Conservation (phyloP, 2,329 filamentous ascomycete genomes). For the Cercospora sp. region DNA sequence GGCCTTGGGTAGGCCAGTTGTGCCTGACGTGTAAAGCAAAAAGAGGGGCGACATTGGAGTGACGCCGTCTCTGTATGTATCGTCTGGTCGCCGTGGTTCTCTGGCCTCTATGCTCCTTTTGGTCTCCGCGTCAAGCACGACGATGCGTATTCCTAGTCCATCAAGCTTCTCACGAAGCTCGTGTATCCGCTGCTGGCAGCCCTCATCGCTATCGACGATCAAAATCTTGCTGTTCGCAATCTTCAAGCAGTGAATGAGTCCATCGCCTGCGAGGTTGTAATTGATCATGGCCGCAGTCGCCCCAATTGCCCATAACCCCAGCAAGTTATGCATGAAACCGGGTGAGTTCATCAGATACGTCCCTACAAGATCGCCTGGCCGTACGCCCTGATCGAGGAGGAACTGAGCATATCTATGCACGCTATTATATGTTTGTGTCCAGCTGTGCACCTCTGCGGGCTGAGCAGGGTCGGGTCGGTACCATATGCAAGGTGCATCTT, state of each 20-base stretch:
- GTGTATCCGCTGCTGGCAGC: slow-evolving; percentile 59
- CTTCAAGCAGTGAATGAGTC: slow-evolving; percentile 41
- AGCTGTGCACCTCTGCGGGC: slow-evolving; percentile 52
- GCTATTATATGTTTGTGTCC: slow-evolving; percentile 56
- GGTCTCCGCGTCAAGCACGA: slow-evolving; percentile 54
- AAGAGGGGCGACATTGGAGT: slow-evolving; percentile 58
- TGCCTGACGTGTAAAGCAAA: slow-evolving; percentile 74
- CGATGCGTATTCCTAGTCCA: slow-evolving; percentile 58
- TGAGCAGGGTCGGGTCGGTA: slow-evolving; percentile 55
- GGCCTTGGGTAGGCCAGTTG: slow-evolving; percentile 74
- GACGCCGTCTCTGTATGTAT: slow-evolving; percentile 57
- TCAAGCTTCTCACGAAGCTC: slow-evolving; percentile 51
- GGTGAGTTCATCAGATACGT: slow-evolving; percentile 41
- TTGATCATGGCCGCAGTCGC: slow-evolving; percentile 40
- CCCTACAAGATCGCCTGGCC: slow-evolving; percentile 38
- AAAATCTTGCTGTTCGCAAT: slow-evolving; percentile 44
- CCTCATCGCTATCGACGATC: slow-evolving; percentile 50
- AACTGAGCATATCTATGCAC: slow-evolving; percentile 63
- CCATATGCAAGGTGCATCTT: slow-evolving; percentile 62
- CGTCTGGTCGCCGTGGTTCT: slow-evolving; percentile 54
- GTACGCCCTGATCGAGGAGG: slow-evolving; percentile 49
- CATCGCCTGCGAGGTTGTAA: slow-evolving; percentile 40
- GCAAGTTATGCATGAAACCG: slow-evolving; percentile 38
- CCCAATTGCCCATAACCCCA: slow-evolving; percentile 38
- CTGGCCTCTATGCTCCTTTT: slow-evolving; percentile 51